These are phyloP conservation scores for Microcos paniculata DNA, from an alignment of 345 rosid genomes.

Conservation along the genomic window DNA sequence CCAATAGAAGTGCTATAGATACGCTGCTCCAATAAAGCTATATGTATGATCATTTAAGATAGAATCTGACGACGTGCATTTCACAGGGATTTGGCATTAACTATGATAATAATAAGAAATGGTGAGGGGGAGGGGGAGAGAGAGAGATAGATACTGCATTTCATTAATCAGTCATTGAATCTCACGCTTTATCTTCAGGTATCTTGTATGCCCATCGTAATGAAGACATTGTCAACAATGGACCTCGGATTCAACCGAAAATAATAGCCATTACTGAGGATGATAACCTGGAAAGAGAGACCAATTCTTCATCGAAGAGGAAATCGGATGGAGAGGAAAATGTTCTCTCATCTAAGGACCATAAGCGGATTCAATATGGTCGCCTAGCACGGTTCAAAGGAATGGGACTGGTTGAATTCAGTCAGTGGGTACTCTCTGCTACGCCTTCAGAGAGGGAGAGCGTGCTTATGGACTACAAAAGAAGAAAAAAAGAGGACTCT, in stretches of 20 bases:
- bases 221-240: constrained; percentile 63
- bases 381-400: constrained; percentile 61
- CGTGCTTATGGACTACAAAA: constrained; percentile 53
- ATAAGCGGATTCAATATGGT: constrained; percentile 47
- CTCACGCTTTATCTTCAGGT: constrained; percentile 35
- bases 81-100: background rate
- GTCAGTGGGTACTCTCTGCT: constrained; percentile 72
- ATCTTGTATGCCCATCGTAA: constrained; percentile 81
- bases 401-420: constrained; percentile 66
- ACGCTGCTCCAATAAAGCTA: background rate
- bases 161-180: background rate
- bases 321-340: constrained; percentile 24
- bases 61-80: background rate
- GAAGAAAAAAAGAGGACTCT: constrained; percentile 22
- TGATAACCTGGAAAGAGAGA: constrained; percentile 1
- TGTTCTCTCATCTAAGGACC: constrained; percentile 27
- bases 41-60: background rate
- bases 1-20: background rate
- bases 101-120: background rate
- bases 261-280: constrained; percentile 19
- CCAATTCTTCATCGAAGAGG: constrained; percentile 19
- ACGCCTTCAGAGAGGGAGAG: constrained; percentile 46
- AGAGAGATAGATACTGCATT: background rate
- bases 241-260: constrained; percentile 24
- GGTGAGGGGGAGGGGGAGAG: background rate